Conservation (phyloP, 202 grass and related monocot species). For the Saccharum hybrid region DNA sequence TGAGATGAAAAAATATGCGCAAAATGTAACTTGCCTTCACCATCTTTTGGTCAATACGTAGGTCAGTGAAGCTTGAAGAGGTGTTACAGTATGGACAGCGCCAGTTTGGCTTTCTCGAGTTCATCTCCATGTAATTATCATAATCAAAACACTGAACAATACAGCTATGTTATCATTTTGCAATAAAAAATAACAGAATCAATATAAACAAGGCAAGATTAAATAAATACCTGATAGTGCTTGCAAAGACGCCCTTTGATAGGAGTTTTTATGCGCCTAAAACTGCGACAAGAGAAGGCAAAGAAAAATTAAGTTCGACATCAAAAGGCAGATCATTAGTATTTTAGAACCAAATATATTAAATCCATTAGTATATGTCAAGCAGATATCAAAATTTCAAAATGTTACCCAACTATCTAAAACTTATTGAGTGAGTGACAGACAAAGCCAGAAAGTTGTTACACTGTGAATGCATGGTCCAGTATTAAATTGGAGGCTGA, state of each 20-base stretch:
- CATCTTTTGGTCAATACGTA: conserved; percentile 89
- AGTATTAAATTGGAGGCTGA: neutral
- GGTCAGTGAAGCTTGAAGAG: conserved; percentile 62
- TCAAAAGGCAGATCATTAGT: conserved; percentile 20
- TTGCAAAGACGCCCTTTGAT: conserved; percentile 89
- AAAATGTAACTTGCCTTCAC: conserved; percentile 64
- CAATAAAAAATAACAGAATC: conserved; percentile 11
- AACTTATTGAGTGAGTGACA: conserved; percentile 15
- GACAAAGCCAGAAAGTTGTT: conserved; percentile 2
- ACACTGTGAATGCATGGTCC: conserved; percentile 21
- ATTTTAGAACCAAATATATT: conserved; percentile 40
- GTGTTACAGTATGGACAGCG: conserved; percentile 88
- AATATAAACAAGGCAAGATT: conserved; percentile 35
- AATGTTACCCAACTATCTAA: neutral
- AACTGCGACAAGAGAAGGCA: conserved; percentile 60
- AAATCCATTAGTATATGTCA: neutral
- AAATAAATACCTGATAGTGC: conserved; percentile 80
- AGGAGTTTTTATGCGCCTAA: conserved; percentile 76
- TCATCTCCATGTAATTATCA: conserved; percentile 92
- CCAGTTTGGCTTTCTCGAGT: conserved; percentile 84
- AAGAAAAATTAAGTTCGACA: neutral
- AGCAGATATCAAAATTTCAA: conserved; percentile 2
- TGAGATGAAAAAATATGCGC: conserved; percentile 5
- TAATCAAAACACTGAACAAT: conserved; percentile 90
- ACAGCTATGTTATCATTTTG: conserved; percentile 24